Evolutionary conservation across 2,329 filamentous ascomycete species (phyloP).

Genomic region (Calonectria crousiana): DNA sequence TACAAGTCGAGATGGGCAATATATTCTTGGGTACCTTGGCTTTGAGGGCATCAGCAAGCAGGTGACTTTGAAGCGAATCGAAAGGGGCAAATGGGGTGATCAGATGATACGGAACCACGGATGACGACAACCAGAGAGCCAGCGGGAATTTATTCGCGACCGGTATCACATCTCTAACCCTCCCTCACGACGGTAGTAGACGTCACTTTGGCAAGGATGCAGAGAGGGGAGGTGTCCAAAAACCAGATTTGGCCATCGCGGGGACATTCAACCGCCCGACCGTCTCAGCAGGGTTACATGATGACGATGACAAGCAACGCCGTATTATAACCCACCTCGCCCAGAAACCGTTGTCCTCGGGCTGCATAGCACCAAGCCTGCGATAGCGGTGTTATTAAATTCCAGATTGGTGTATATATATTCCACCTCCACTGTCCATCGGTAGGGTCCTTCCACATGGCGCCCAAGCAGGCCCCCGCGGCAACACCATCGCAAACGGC

Average conservation of each 20-base stretch:
- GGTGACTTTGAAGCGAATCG: background rate
- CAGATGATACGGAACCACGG: background rate
- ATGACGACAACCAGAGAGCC: background rate
- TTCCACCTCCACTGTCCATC: background rate
- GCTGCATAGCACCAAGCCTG: background rate
- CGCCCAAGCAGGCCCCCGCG: background rate
- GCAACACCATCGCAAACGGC: background rate
- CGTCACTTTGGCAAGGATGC: slow-evolving; percentile 41
- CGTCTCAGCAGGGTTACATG: slow-evolving; percentile 36
- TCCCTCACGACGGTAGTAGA: slow-evolving; percentile 30
- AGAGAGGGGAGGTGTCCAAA: slow-evolving; percentile 5
- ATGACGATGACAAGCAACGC: slow-evolving; percentile 37
- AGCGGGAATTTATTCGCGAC: background rate
- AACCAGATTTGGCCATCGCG: slow-evolving; percentile 40
- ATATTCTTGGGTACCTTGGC: background rate
- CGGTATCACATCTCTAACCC: background rate
- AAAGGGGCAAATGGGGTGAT: background rate
- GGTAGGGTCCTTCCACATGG: background rate
- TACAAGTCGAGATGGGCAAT: background rate
- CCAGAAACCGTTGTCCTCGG: background rate
- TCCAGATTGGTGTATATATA: background rate
- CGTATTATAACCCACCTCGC: slow-evolving; percentile 13
- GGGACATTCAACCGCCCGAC: slow-evolving; percentile 37
- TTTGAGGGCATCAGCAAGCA: background rate
- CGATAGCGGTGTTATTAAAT: background rate